Base-by-base conservation (phyloP, 306 rosid genomes). In the Betula pendula region DNA sequence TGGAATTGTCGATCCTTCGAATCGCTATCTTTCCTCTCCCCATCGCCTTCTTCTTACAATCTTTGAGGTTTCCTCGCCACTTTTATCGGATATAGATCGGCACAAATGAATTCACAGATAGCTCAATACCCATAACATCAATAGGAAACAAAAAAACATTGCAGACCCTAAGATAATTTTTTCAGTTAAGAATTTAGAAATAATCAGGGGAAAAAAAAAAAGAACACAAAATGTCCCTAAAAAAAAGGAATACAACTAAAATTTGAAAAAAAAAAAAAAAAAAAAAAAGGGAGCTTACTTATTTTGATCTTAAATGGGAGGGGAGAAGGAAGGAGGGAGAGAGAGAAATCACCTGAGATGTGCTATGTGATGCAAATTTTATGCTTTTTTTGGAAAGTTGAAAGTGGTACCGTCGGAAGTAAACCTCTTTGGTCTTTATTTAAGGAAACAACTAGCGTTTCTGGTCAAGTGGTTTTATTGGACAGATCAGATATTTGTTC, bases 351-450 rank as follows among this genome's bases (percentile, higher is more conserved):
- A 31, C 48, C 17, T 2, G 77, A 6, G 76, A 80, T 75, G 82
- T 70, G 74, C 73, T 73, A 13, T 51, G 63, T 22, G 78, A 74
- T 77, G 62, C 62, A 55, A 66, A 47, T 75, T 49, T 6, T 81
- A 62, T 89, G 82, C 93, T 85, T 75, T 85, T 79, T 80, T 77
- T 79, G 92, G 90, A 89, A 87, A 87, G 76, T 55, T 65, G 56
- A 8, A 48, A 66, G 68, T 77, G 74, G 79, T 77, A 35, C 45
- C 27, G 0, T 4, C 25, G 70, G 19, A 45, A 78, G 38, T 38
- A 59, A 58, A n/a, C n/a, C n/a, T n/a, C n/a, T n/a, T n/a, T n/a
- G n/a, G n/a, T n/a, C n/a, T n/a, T n/a, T n/a, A 29, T 74, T 68
- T 82, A 22, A 14, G 74, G 80, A 75, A 75, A 79, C 63, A 22